phyloP scores from a whole-genome alignment of 345 rosid genomes.

The Eucalyptus cloeziana region DNA sequence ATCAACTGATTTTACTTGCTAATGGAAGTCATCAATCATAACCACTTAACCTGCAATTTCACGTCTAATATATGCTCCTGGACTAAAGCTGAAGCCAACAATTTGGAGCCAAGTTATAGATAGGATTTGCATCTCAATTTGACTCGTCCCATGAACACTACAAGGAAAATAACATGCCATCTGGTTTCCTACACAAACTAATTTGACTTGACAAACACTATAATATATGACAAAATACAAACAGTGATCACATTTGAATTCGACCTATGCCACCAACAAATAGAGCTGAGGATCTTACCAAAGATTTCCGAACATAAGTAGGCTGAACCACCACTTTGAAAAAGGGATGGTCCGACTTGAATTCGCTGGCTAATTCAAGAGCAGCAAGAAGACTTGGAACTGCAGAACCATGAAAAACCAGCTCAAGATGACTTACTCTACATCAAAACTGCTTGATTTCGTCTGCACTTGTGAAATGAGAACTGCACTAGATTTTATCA shows the following conservation, averaged over 20 bases:
- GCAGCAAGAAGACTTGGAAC: background rate
- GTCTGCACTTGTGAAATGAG: background rate
- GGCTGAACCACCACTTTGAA: background rate
- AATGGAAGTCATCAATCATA: background rate
- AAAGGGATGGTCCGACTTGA: background rate
- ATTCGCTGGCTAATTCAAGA: background rate
- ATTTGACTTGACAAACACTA: background rate
- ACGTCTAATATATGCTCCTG: background rate
- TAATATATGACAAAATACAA: background rate
- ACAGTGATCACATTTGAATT: background rate
- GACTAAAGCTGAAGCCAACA: background rate
- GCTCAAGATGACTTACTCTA: background rate
- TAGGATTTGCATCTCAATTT: background rate
- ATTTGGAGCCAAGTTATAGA: background rate
- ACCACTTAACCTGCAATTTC: background rate
- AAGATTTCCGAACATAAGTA: background rate
- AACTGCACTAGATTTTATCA: background rate
- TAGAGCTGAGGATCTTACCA: background rate
- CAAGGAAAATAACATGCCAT: background rate
- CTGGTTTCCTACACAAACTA: background rate
- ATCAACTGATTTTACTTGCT: background rate
- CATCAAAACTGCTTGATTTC: background rate
- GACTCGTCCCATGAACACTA: background rate
- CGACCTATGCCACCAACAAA: background rate
- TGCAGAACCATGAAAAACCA: background rate